Conservation (phyloP, 768 basidiomycete genomes). For the Tylopilus balloui region DNA sequence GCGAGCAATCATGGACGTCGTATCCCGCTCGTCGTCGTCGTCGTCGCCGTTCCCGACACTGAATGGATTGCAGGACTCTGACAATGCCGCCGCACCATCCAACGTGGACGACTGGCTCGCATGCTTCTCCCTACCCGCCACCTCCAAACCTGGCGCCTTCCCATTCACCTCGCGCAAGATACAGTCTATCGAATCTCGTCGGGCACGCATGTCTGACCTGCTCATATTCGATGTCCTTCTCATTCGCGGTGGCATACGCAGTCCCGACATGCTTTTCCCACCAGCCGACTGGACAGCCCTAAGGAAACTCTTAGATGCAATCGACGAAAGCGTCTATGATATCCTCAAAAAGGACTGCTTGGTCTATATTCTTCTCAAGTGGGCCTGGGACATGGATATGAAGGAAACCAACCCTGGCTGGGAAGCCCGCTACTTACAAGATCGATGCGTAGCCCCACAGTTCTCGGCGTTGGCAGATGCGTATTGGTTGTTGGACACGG, state of each 20-base stretch:
- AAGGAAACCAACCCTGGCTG: conserved; percentile 34
- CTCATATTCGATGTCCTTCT: conserved; percentile 76
- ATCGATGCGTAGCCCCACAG: conserved; percentile 68
- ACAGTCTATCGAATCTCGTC: conserved; percentile 58
- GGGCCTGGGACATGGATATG: conserved; percentile 68
- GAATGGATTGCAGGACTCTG: conserved; percentile 15
- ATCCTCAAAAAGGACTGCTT: conserved; percentile 75
- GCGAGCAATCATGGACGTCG: conserved; percentile 25
- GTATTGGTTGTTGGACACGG: conserved; percentile 79
- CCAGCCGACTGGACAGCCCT: conserved; percentile 54
- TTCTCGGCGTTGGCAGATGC: conserved; percentile 75
- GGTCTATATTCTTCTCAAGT: conserved; percentile 77
- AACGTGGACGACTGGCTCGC: conserved; percentile 25
- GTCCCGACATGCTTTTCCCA: conserved; percentile 63
- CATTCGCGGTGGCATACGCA: conserved; percentile 53
- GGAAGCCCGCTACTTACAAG: conserved; percentile 42
- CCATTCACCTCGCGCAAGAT: conserved; percentile 53
- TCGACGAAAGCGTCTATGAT: conserved; percentile 63
- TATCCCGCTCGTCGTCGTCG: conserved; percentile 14
- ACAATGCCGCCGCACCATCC: background rate
- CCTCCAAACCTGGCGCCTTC: conserved; percentile 39
- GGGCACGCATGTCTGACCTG: conserved; percentile 54
- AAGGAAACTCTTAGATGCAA: conserved; percentile 53
- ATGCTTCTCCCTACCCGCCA: conserved; percentile 44
- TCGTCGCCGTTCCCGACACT: background rate